Conservation (phyloP, 768 basidiomycete species). For the Tricholoma saponaceum region DNA sequence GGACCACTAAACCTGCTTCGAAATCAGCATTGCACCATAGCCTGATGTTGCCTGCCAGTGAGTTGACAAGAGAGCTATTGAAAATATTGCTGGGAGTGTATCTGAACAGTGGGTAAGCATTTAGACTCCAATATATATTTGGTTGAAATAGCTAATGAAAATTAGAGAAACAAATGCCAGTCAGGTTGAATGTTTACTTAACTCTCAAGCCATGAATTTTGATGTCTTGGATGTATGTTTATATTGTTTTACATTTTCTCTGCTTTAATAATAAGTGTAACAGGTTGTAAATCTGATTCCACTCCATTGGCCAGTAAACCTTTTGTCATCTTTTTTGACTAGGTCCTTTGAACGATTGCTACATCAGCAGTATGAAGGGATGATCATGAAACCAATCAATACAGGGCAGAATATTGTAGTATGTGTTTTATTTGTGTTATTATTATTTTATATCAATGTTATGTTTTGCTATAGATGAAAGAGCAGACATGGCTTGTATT, state of each 20-base stretch:
- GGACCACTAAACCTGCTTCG: constrained; percentile 17
- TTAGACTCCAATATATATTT: constrained; percentile 36
- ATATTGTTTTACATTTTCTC: background rate
- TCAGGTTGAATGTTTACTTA: constrained; percentile 65
- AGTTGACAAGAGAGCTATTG: constrained; percentile 54
- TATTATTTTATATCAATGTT: background rate
- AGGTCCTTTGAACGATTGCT: constrained; percentile 75
- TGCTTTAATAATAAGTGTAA: background rate
- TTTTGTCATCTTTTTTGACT: constrained; percentile 72
- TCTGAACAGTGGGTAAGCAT: constrained; percentile 73
- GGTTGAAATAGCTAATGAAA: background rate
- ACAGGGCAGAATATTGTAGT: constrained; percentile 78
- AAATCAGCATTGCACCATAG: constrained; percentile 21
- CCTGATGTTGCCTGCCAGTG: constrained; percentile 38
- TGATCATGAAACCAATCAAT: constrained; percentile 75
- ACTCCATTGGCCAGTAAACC: constrained; percentile 66
- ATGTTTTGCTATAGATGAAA: constrained; percentile 36
- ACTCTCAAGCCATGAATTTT: constrained; percentile 75
- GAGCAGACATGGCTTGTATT: constrained; percentile 55
- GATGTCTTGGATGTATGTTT: constrained; percentile 70
- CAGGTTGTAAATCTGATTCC: constrained; percentile 69
- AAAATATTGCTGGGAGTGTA: constrained; percentile 77
- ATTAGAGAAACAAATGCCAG: constrained; percentile 48
- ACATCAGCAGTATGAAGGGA: constrained; percentile 65
- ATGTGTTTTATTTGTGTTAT: constrained; percentile 3